Percentiles rank a stretch among this genome's conserved stretches.
These are phyloP conservation scores for Bertia moriformis DNA, from an alignment of 2,329 filamentous ascomycete species.

Conservation along the genomic window DNA sequence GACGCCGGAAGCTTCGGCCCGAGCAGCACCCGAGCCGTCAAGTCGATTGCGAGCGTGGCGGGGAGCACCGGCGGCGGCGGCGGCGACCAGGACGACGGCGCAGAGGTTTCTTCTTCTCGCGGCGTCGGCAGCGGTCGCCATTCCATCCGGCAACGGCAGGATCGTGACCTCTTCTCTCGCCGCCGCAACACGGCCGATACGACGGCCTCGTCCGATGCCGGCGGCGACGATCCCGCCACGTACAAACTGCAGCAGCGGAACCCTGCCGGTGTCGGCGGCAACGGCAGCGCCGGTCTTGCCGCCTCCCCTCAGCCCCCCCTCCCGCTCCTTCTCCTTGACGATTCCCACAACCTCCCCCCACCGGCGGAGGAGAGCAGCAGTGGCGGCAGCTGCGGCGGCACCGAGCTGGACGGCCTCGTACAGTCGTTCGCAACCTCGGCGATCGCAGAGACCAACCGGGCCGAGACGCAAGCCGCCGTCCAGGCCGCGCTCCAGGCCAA, in stretches of 20 bases:
- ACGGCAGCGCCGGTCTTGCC: too few species aligned
- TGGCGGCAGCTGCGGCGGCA: too few species aligned
- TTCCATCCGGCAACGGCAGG: slow-evolving; percentile 74
- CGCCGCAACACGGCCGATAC: slow-evolving; percentile 54
- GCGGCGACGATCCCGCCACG: slow-evolving; percentile 28
- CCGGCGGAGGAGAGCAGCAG: too few species aligned
- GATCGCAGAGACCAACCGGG: slow-evolving; percentile 59
- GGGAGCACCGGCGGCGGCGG: slow-evolving; percentile 61
- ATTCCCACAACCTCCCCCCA: slow-evolving; percentile 48
- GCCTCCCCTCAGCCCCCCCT: slow-evolving; percentile 37
- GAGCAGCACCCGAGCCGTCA: slow-evolving; percentile 76
- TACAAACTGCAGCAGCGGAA: slow-evolving; percentile 37
- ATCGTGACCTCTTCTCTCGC: slow-evolving; percentile 77
- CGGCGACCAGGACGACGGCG: too few species aligned
- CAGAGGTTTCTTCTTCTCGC: slow-evolving; percentile 33
- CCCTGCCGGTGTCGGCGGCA: slow-evolving; percentile 13
- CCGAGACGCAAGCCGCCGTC: slow-evolving; percentile 65
- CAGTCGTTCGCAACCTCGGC: slow-evolving; percentile 63
- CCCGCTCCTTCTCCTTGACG: slow-evolving; percentile 57
- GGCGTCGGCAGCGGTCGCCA: too few species aligned
- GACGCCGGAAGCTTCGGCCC: slow-evolving; percentile 59
- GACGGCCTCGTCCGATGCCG: slow-evolving; percentile 42
- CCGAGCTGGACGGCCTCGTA: slow-evolving; percentile 71
- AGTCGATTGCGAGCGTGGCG: slow-evolving; percentile 76
- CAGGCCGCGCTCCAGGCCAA: slow-evolving; percentile 52